Base-by-base conservation (phyloP, 139 green algal species). In the Desmodesmus armatus region DNA sequence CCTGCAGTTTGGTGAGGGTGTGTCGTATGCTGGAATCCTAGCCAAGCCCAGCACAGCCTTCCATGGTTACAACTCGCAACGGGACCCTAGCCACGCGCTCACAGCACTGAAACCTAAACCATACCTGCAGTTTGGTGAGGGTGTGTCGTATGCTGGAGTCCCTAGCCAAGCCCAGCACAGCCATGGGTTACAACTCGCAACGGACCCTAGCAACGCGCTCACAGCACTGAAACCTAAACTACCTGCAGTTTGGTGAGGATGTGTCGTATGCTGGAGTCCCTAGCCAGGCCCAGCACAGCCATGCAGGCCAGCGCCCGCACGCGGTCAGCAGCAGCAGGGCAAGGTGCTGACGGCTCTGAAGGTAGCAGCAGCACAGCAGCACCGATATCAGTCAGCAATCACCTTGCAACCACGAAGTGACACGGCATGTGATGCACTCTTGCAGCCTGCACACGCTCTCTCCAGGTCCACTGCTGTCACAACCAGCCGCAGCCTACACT, bases 211-310 rank as follows among this genome's bases (percentile, higher is more conserved):
- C n/a, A n/a, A n/a, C n/a, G n/a, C n/a, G n/a, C n/a, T n/a, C n/a
- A n/a, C n/a, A n/a, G n/a, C n/a, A n/a, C n/a, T n/a, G n/a, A n/a
- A n/a, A n/a, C n/a, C n/a, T n/a, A n/a, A n/a, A n/a, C n/a, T n/a
- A 96, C 90, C 91, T 97, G 94, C 80, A 97, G 89, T 63, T 91
- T 91, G 6, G 85, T 90, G 1, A 97, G 89, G 33, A 96, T 95
- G 73, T 94, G 89, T 2, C 91, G 82, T 3, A 96, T 94, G 19
- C 83, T 63, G 0, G 89, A 83, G 58, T 80, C 78, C 47, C 71
- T 82, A 23, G 85, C 78, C 11, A 88, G 80, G 47, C 89, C 86
- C 81, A 92, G 85, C 78, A 93, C 72, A 25, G 85, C 81, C 6
- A 51, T 58, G 58, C 85, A 89, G 0, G 88, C 84, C 11, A 94